phyloP scores from a whole-genome alignment of 2,329 filamentous ascomycete species.

The Thielaviopsis musarum region DNA sequence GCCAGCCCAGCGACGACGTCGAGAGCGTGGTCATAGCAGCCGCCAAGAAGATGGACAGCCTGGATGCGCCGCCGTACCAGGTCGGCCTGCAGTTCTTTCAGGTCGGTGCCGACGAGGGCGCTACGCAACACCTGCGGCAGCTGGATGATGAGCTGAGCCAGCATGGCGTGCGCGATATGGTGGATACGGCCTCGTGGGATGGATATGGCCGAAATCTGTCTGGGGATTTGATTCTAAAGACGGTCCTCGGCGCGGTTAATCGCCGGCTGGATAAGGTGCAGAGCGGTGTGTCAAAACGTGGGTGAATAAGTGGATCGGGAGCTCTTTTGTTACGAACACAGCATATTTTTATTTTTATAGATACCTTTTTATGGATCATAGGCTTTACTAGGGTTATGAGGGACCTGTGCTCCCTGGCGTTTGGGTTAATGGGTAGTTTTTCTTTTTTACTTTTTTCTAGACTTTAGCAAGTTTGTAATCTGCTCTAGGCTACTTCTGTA shows the following conservation, averaged over 20 bases:
- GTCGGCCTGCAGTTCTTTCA: conserved; percentile 94
- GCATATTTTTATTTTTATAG: no score
- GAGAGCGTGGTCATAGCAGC: conserved; percentile 49
- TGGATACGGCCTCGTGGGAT: conserved; percentile 72
- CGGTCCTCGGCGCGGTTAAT: conserved; percentile 63
- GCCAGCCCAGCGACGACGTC: conserved; percentile 62
- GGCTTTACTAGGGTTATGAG: no score
- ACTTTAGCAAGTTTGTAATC: no score
- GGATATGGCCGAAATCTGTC: conserved; percentile 37
- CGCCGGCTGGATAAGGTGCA: conserved; percentile 21
- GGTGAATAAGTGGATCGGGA: neutral
- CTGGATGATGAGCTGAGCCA: conserved; percentile 56
- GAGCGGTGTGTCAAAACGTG: conserved; percentile 8
- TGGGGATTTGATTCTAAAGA: conserved; percentile 61
- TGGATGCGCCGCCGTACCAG: conserved; percentile 61
- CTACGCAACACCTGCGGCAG: conserved; percentile 45
- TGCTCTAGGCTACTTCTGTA: neutral
- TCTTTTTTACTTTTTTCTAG: neutral
- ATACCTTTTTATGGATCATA: no score
- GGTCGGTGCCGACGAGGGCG: conserved; percentile 56
- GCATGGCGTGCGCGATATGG: conserved; percentile 60
- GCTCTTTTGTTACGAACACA: neutral
- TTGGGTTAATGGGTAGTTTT: neutral
- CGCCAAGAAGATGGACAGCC: conserved; percentile 52
- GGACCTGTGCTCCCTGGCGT: no score